Evolutionary conservation across 805 yeast genomes (phyloP).

Genomic region (Starmerella sirachaensis): DNA sequence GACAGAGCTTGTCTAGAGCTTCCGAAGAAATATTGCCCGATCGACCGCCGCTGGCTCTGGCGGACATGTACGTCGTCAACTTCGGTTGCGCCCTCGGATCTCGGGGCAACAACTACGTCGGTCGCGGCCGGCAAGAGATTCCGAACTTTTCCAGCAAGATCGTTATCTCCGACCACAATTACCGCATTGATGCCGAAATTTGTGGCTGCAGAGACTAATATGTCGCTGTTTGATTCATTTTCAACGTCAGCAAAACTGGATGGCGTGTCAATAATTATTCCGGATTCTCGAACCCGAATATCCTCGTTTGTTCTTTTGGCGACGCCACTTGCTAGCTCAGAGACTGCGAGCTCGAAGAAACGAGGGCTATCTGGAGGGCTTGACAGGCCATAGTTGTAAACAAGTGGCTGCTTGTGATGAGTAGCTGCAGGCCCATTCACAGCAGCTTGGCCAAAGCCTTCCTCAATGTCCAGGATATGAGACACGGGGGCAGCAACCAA

Average conservation of each 20-base stretch:
- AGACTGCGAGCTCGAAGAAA: conserved; percentile 39
- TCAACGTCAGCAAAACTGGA: conserved; percentile 27
- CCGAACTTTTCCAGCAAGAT: conserved; percentile 50
- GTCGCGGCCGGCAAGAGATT: conserved; percentile 28
- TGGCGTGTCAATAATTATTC: conserved; percentile 67
- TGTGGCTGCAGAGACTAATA: conserved; percentile 37
- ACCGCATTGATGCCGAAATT: conserved; percentile 45
- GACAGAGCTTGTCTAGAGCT: conserved; percentile 47
- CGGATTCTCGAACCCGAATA: conserved; percentile 34
- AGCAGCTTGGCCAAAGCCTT: conserved; percentile 68
- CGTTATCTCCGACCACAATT: conserved; percentile 66
- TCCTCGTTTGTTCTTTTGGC: conserved; percentile 41
- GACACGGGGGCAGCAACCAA: conserved; percentile 73
- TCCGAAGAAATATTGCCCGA: conserved; percentile 87
- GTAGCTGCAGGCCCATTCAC: conserved; percentile 36
- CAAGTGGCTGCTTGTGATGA: conserved; percentile 84
- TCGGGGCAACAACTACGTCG: conserved; percentile 7
- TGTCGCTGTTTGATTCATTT: conserved; percentile 37
- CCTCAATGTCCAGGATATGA: conserved; percentile 67
- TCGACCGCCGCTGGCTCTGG: conserved; percentile 59
- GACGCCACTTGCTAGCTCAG: conserved; percentile 41
- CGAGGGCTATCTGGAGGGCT: conserved; percentile 43
- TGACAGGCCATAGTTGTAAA: conserved; percentile 66
- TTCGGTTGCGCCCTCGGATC: conserved; percentile 57
- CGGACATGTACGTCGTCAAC: conserved; percentile 51